Conservation (phyloP, 2,329 filamentous ascomycete genomes). For the Rutstroemia sp. region DNA sequence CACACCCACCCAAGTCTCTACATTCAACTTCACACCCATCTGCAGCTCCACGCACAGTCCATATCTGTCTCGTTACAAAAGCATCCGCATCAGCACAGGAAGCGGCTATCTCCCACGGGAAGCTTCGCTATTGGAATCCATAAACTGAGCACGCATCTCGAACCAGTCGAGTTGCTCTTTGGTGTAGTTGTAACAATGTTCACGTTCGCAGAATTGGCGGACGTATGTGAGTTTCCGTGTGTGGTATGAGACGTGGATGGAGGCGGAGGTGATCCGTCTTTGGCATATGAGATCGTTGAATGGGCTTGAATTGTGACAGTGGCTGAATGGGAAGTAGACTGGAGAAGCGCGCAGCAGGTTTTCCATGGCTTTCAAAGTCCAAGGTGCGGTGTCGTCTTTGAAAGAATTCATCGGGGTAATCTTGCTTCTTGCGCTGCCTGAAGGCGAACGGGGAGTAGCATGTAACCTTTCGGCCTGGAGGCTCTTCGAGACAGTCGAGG, state of each 20-base stretch:
- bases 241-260: neutral
- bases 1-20: neutral
- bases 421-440: neutral
- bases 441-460: too few relatives aligned
- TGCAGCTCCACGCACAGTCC: constrained; percentile 1
- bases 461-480: too few relatives aligned
- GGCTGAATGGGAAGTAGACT: neutral
- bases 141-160: neutral
- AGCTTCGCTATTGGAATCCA: neutral
- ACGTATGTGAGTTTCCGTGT: neutral
- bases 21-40: neutral
- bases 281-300: neutral
- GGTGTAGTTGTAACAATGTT: neutral
- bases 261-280: neutral
- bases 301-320: too few relatives aligned
- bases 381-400: neutral
- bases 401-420: neutral
- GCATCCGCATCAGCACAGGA: neutral
- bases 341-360: neutral
- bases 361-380: neutral
- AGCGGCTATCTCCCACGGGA: neutral
- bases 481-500: too few relatives aligned
- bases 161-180: neutral
- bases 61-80: neutral
- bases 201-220: neutral